Evolutionary conservation across 352 stramenopile genomes (phyloP).

Genomic region (Phytophthora multivora): DNA sequence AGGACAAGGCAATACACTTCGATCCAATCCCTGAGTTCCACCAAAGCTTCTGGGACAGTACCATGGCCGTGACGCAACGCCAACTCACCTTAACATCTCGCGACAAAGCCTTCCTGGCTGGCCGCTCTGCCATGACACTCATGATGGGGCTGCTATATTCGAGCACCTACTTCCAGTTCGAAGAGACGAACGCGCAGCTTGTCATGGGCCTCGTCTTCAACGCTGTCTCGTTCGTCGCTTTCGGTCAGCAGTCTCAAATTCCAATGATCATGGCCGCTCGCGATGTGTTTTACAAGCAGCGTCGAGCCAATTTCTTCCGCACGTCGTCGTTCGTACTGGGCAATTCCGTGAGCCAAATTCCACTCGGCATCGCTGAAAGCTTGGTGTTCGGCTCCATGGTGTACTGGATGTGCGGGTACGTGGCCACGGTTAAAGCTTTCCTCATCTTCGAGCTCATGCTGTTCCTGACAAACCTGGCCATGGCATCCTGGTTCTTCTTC

Average conservation of each 20-base stretch:
- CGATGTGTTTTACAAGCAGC: conserved; percentile 81
- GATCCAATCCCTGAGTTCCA: conserved; percentile 54
- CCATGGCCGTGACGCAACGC: conserved; percentile 31
- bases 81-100: conserved; percentile 45
- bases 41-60: conserved; percentile 34
- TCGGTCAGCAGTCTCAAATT: conserved; percentile 69
- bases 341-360: conserved; percentile 35
- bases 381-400: conserved; percentile 79
- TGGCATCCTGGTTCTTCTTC: conserved; percentile 29
- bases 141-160: conserved; percentile 48
- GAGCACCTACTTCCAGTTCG: conserved; percentile 47
- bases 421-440: conserved; percentile 22
- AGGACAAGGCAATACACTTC: conserved; percentile 73
- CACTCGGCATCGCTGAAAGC: conserved; percentile 48
- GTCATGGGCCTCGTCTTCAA: conserved; percentile 81
- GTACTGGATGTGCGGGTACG: conserved; percentile 82
- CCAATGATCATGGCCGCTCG: conserved; percentile 63
- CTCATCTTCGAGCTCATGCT: conserved; percentile 46
- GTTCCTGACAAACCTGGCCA: conserved; percentile 38
- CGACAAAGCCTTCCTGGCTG: conserved; percentile 36
- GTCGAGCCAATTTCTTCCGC: conserved; percentile 77
- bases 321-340: conserved; percentile 67
- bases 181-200: conserved; percentile 33
- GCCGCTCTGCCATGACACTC: conserved; percentile 37
- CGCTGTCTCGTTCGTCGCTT: conserved; percentile 63